Evolutionary conservation across 2,329 filamentous ascomycete species (phyloP).

Genomic region (Colletotrichum trifolii): DNA sequence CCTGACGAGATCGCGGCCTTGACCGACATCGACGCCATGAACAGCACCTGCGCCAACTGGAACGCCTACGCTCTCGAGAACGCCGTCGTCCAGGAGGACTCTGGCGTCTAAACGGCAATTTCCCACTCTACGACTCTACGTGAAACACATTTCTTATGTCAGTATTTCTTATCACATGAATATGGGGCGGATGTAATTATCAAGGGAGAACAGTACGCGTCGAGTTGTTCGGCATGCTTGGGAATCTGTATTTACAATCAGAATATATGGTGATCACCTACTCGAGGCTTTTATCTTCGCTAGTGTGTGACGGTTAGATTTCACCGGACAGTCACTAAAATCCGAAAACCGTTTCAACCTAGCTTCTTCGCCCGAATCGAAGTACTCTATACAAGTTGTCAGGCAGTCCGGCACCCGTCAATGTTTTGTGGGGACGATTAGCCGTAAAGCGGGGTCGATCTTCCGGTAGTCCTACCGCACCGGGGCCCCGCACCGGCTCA

Average conservation of each 20-base stretch:
- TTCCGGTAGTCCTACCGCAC: not conserved
- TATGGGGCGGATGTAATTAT: not conserved
- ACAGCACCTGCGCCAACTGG: constrained; percentile 36
- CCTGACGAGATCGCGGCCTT: constrained; percentile 36
- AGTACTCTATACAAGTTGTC: too few relatives aligned
- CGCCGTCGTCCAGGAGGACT: constrained; percentile 38
- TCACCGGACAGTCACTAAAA: too few relatives aligned
- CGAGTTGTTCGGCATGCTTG: too few relatives aligned
- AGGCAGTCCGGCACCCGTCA: too few relatives aligned
- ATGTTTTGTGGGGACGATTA: not conserved
- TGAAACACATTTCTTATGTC: constrained; percentile 13
- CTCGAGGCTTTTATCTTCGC: too few relatives aligned
- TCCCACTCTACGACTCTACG: constrained; percentile 10
- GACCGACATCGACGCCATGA: constrained; percentile 30
- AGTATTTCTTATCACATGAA: constrained; percentile 1
- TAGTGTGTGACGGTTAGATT: too few relatives aligned
- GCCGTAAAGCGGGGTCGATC: constrained; percentile 11
- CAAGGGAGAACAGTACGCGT: not conserved
- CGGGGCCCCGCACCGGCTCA: not conserved
- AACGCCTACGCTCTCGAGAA: constrained; percentile 24
- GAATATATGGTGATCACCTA: too few relatives aligned
- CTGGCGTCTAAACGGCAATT: constrained; percentile 36
- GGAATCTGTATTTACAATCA: too few relatives aligned
- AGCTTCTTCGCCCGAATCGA: not conserved
- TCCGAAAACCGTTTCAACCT: not conserved